phyloP scores from a whole-genome alignment of 371 early-diverging fungal species.

The Saksenaea vasiformis region DNA sequence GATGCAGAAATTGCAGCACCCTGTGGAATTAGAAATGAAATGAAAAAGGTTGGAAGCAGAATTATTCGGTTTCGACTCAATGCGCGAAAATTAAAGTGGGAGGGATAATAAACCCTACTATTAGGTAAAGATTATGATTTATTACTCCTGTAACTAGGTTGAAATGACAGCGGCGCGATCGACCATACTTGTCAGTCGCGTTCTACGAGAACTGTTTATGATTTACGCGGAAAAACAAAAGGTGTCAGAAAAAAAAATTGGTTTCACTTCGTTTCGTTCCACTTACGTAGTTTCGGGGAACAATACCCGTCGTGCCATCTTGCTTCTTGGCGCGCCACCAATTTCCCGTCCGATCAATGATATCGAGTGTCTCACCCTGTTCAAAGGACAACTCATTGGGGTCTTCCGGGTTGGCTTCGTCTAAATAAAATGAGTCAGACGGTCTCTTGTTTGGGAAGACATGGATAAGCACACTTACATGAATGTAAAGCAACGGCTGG shows the following conservation, averaged over 20 bases:
- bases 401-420: conserved; percentile 86
- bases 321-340: conserved; percentile 94
- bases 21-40: too few species aligned
- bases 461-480: conserved; percentile 22
- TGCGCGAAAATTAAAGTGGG: too few species aligned
- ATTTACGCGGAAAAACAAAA: not conserved
- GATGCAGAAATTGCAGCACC: too few species aligned
- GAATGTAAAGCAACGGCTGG: conserved; percentile 36
- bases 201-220: conserved; percentile 7
- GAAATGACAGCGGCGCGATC: too few species aligned
- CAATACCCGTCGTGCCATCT: conserved; percentile 87
- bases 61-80: too few species aligned
- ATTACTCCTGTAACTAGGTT: too few species aligned
- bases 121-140: too few species aligned
- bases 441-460: not conserved
- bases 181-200: too few species aligned
- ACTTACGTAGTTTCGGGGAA: conserved; percentile 87
- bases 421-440: conserved; percentile 23
- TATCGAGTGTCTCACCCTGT: conserved; percentile 87
- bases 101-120: too few species aligned
- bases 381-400: conserved; percentile 88
- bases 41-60: too few species aligned
- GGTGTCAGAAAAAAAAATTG: not conserved
- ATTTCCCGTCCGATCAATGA: conserved; percentile 89
- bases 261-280: not conserved